These are phyloP conservation scores for Mycena rebaudengoi DNA, from an alignment of 768 basidiomycete species.

Conservation along the genomic window DNA sequence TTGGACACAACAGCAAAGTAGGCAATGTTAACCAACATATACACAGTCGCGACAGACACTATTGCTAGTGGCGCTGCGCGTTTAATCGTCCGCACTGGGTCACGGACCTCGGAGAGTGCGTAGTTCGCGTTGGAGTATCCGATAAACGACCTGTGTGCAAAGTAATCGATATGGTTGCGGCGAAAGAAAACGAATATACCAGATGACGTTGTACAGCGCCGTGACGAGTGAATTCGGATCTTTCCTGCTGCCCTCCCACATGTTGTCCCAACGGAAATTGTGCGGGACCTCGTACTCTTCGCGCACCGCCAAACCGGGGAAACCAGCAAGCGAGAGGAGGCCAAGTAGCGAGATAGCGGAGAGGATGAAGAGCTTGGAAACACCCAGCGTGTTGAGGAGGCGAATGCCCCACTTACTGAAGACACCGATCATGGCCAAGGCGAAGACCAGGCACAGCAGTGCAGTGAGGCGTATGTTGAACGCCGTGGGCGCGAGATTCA, in stretches of 20 bases:
- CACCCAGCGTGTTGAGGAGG: slow-evolving; percentile 70
- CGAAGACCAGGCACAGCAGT: slow-evolving; percentile 46
- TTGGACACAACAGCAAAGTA: slow-evolving; percentile 77
- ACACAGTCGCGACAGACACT: slow-evolving; percentile 58
- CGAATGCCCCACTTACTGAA: slow-evolving; percentile 62
- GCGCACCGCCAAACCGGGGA: slow-evolving; percentile 51
- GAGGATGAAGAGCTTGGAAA: slow-evolving; percentile 61
- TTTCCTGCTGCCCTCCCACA: slow-evolving; percentile 51
- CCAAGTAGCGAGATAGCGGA: slow-evolving; percentile 58
- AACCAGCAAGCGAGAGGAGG: slow-evolving; percentile 57
- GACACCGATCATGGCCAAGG: slow-evolving; percentile 49
- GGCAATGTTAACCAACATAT: slow-evolving; percentile 69
- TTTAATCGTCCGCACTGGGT: slow-evolving; percentile 69
- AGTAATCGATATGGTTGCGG: neutral
- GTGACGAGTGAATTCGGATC: slow-evolving; percentile 59
- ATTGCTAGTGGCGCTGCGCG: slow-evolving; percentile 73
- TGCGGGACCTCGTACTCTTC: slow-evolving; percentile 41
- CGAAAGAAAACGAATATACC: slow-evolving; percentile 22
- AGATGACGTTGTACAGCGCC: slow-evolving; percentile 61
- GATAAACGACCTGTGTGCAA: slow-evolving; percentile 52
- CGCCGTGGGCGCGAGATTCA: slow-evolving; percentile 36
- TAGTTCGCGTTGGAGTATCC: slow-evolving; percentile 79
- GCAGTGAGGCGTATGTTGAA: slow-evolving; percentile 37
- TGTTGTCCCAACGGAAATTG: slow-evolving; percentile 42
- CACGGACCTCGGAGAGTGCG: slow-evolving; percentile 66